Conservation (phyloP, 345 rosid genomes). For the Pistacia integerrima region DNA sequence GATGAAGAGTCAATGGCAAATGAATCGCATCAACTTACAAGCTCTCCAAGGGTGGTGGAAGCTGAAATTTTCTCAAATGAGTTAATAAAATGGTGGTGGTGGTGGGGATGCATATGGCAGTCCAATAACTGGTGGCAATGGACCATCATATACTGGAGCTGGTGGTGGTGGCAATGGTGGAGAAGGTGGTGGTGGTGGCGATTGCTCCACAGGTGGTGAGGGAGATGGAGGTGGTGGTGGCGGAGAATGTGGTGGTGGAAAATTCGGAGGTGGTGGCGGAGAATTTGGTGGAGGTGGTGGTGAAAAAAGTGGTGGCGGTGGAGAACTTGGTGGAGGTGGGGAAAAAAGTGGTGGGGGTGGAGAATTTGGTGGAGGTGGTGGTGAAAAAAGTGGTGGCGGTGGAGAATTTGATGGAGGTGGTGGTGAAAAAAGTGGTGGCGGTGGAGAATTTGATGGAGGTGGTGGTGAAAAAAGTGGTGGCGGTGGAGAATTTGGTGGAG, state of each 20-base stretch:
- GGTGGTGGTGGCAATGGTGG: conserved; percentile 21
- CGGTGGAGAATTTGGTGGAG: conserved; percentile 11
- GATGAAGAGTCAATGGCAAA: conserved; percentile 1
- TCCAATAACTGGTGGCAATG: conserved; percentile 38
- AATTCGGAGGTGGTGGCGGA: conserved; percentile 12
- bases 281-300: conserved; percentile 28
- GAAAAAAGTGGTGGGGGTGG: conserved; percentile 8
- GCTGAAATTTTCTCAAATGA: background rate
- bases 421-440: conserved; percentile 7
- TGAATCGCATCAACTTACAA: background rate
- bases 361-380: conserved; percentile 1
- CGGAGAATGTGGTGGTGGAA: conserved; percentile 17
- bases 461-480: conserved; percentile 19
- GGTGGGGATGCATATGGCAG: conserved; percentile 45
- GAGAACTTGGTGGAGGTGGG: background rate
- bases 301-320: conserved; percentile 7
- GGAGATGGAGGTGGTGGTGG: conserved; percentile 19
- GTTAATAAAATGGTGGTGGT: conserved; percentile 35
- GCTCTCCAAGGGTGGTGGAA: conserved; percentile 2
- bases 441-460: conserved; percentile 10
- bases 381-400: conserved; percentile 8
- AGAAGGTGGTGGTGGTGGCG: conserved; percentile 15
- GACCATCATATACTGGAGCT: conserved; percentile 24
- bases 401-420: conserved; percentile 6
- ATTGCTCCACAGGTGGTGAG: conserved; percentile 6